Evolutionary conservation across 306 rosid species (phyloP), one percentile per base, ranked within the genome.

Genomic region (Begonia fuchsioides): DNA sequence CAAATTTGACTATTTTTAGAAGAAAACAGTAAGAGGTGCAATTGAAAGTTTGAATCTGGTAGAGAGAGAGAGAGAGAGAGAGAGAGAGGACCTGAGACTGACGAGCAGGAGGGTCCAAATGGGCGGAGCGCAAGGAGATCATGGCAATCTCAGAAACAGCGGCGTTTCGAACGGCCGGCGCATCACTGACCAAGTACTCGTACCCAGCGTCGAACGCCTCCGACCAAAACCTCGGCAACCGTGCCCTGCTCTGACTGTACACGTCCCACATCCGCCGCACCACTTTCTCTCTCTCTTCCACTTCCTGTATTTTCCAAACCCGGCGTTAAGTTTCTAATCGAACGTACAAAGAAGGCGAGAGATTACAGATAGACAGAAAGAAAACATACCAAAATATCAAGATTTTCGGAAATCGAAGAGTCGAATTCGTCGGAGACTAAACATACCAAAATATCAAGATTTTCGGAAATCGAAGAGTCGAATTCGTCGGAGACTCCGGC

Each of bases 131-230:
- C 17, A 83, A 57, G 47, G 96, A 83, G 83, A 87, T 73, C 66
- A 76, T 83, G 0, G 94, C 96, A 46, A 87, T 83, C 59, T 87
- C 96, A 17, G 68, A 57, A 56, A 87, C 53, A 9, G 96, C 96
- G 11, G 77, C 69, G 43, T 83, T 63, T 44, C 79, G 60, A 10
- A 72, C 57, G 2, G 48, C 71, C 3, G 72, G 69, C 40, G 63
- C 73, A 64, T 83, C 94, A 40, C 86, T 76, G 38, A 58, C 57
- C 77, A 87, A 63, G 13, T 70, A 39, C 69, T 83, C 86, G 46
- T 83, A 87, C 44, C 82, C 96, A 17, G 96, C 94, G 52, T 78
- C 73, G 56, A 83, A 87, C 50, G 94, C 96, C 53, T 81, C 73
- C 38, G 47, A 71, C 96, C 96, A 87, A 52, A 87, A 87, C 54